Base-by-base conservation (phyloP, 164 flowering plant species). In the Berberis thunbergii region DNA sequence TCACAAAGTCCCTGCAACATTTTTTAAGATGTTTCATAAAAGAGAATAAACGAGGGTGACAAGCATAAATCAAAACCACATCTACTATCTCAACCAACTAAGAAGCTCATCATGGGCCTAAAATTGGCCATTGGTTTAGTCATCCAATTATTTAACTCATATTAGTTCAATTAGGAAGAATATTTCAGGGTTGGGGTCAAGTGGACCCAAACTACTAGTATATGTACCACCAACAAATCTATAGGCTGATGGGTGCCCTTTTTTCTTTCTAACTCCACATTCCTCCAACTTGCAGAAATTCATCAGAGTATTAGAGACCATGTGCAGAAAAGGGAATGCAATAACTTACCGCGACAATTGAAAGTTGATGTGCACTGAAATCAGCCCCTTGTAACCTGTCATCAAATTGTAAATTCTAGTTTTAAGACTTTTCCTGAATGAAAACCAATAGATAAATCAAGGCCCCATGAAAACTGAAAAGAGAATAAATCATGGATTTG, bases 341-440 rank as follows among this genome's bases (percentile, higher is more conserved):
- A 68, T 44, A 45, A 80, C 89, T 74, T 84, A 91, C 99, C 45
- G 97, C 74, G 67, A 82, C 97, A 73, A 95, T 63, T 8, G 99
- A 87, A 70, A 95, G 89, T 83, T 95, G 97, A 69, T 82, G 78
- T 4, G 97, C 77, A 68, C 76, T 77, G 58, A 91, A 76, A 65
- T 73, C 82, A 67, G 96, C 78, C 49, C 62, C 82, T 54, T 73
- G 87, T 69, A 91, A 63, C 75, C 99, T 94, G 82, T 62, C 41
- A 57, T 57, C 2, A 52, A 52, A 52, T 50, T 6, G 7, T 6
- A 60, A 60, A 44, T 41, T 58, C 8, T 44, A 45, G 40, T 4
- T 7, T 52, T 3, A 10, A 26, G n/a, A 52, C 2, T 2, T 1
- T 41, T 6, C 43, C 7, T 57, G n/a, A 41, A 6, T 13, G 2